Base-by-base conservation (phyloP, 2,329 filamentous ascomycete genomes). In the Venturia asperata region DNA sequence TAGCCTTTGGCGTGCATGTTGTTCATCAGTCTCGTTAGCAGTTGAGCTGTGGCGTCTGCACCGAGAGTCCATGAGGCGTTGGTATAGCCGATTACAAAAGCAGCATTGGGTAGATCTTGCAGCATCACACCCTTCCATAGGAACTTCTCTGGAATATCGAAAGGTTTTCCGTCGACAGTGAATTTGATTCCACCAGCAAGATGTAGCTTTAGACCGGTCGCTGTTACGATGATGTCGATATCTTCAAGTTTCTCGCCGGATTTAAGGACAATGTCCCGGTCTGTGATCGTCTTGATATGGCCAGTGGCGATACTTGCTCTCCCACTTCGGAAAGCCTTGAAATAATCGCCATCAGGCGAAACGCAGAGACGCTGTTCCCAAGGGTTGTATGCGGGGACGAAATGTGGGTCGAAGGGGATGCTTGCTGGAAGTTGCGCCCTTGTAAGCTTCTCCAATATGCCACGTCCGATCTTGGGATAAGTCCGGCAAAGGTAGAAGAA, bases 351-450 rank as follows among this genome's bases (percentile, higher is more conserved):
- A 65, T 85, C 80, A 0, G 83, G 82, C n/a, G 77, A 87, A 67
- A 91, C 78, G 70, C 91, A 94, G 9, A 94, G 77, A 0, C 91
- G 84, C 73, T 95, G 90, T 64, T 91, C 82, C 81, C 89, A 82
- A 1, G 79, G 79, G 64, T 78, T 77, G 72, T 82, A 82, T 15
- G 68, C 70, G 0, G 80, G 80, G 5, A 77, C 76, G 71, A 82
- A 80, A 68, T 81, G 74, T 0, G 77, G 78, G 62, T 80, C 77
- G 64, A 75, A 69, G 7, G 73, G 72, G 58, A 77, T 70, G 63
- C 71, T 69, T 21, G 70, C 71, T 0, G 87, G 87, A 0, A 91
- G 78, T 49, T 79, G 75, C n/a, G 72, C 69, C 58, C 76, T 74
- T 39, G 83, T 81, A 41, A 72, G 73, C 2, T 70, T 70, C 21